Conservation (phyloP, 1,139 yeast species). For the Fermentozyma sake region DNA sequence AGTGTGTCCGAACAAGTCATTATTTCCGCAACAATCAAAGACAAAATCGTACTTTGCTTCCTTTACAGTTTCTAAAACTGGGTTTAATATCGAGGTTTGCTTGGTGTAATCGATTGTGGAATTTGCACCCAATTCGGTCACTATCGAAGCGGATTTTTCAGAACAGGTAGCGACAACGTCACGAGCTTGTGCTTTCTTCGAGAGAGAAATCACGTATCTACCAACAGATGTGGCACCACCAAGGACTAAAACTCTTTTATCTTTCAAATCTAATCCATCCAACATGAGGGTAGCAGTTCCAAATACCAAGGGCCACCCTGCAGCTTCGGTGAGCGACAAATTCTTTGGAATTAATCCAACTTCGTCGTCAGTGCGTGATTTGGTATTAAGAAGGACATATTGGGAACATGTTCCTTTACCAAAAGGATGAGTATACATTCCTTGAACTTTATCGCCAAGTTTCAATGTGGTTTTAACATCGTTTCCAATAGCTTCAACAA, state of each 20-base stretch:
- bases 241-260: conserved; percentile 47
- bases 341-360: conserved; percentile 45
- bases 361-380: conserved; percentile 38
- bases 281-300: conserved; percentile 53
- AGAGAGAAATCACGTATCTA: conserved; percentile 52
- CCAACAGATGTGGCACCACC: conserved; percentile 83
- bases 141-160: conserved; percentile 32
- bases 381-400: conserved; percentile 28
- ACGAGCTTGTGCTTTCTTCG: conserved; percentile 43
- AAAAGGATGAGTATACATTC: conserved; percentile 42
- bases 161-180: conserved; percentile 44
- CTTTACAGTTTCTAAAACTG: conserved; percentile 25
- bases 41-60: conserved; percentile 34
- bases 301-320: conserved; percentile 52
- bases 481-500: conserved; percentile 54
- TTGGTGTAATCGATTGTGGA: conserved; percentile 46
- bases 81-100: conserved; percentile 20
- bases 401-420: conserved; percentile 51
- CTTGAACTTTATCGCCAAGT: conserved; percentile 65
- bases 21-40: conserved; percentile 28
- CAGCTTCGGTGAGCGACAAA: conserved; percentile 50
- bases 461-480: conserved; percentile 21
- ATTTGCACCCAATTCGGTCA: conserved; percentile 49
- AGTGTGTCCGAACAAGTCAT: conserved; percentile 18
- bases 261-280: conserved; percentile 22